Percentiles rank a stretch among this genome's conserved stretches.
These are phyloP conservation scores for Xerocomus cyaneibrunnescens DNA, from an alignment of 1,284 basidiomycete genomes.

Conservation along the genomic window DNA sequence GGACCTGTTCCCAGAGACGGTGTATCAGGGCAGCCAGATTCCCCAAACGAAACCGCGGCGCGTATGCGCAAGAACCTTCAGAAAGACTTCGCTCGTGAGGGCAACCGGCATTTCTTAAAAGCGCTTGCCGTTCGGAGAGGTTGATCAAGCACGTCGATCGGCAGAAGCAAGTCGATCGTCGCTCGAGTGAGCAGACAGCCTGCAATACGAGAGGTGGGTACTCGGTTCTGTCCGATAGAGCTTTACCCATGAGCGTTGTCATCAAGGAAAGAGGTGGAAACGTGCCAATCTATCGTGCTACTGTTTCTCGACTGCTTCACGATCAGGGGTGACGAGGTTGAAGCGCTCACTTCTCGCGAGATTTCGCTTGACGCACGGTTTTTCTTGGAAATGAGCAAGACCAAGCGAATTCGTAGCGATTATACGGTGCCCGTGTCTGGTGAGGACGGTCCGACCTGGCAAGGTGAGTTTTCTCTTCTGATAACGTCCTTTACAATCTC, in stretches of 20 bases:
- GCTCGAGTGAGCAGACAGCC: slow-evolving; percentile 81
- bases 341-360: slow-evolving; percentile 76
- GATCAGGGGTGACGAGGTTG: slow-evolving; percentile 69
- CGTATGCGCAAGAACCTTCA: slow-evolving; percentile 77
- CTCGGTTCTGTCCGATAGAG: neutral
- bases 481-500: neutral
- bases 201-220: slow-evolving; percentile 76
- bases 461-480: slow-evolving; percentile 53
- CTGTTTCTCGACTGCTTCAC: slow-evolving; percentile 87
- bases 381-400: slow-evolving; percentile 86
- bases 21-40: slow-evolving; percentile 15
- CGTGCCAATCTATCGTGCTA: slow-evolving; percentile 71
- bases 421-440: slow-evolving; percentile 88
- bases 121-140: slow-evolving; percentile 85
- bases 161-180: slow-evolving; percentile 76
- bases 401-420: slow-evolving; percentile 79
- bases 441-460: slow-evolving; percentile 77
- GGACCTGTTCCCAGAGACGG: slow-evolving; percentile 8
- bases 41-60: slow-evolving; percentile 57
- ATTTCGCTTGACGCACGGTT: slow-evolving; percentile 71
- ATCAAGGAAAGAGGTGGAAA: slow-evolving; percentile 63
- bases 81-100: slow-evolving; percentile 80
- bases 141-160: slow-evolving; percentile 83
- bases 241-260: neutral
- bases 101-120: slow-evolving; percentile 77